Evolutionary conservation across 805 yeast species (phyloP), one percentile per base, ranked within the genome.

Genomic region (Cyberlindnera euphorbiae): DNA sequence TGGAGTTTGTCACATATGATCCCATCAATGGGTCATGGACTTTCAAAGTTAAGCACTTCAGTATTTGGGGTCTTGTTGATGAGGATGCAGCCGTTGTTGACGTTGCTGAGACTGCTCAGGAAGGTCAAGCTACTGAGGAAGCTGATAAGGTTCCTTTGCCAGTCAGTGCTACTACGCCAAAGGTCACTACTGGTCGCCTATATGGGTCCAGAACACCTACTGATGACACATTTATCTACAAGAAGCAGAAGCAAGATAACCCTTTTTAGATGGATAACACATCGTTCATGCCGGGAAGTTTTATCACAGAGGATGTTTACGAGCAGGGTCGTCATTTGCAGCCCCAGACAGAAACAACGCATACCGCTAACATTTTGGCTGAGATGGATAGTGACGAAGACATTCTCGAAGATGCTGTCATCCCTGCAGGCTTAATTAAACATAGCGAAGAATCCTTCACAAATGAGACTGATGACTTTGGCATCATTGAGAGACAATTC

Each of bases 1-100:
- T 82, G 79, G 79, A 79, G 43, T 87, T 83, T 54, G 66, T 89
- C 11, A 80, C 88, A 5, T 88, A 80, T 53, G 88, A 83, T 50
- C 87, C 88, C 4, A 67, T 79, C 19, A 73, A 76, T 5, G 85
- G 86, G 24, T 60, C 73, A 5, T 88, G 89, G 87, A 77, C 81
- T 1, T 88, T 86, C 60, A 74, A 69, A 48, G 96, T 89, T 8
- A 78, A 82, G 47, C 98, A 93, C 63, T 93, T 93, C 53, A 87
- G 96, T 63, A 75, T 84, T 6, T 93, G 97, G 96, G 97, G 97
- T 6, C 61, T 93, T 26, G 70, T 81, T 13, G 83, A 79, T 45
- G 86, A 80, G 17, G 77, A 71, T 16, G 77, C 70, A 27, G 79
- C 66, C 11, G 73, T 71, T 26, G 67, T 75, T 28, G 87, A 77